Evolutionary conservation across 2,329 filamentous ascomycete species (phyloP).

Genomic region (Pseudocercospora macadamiae): DNA sequence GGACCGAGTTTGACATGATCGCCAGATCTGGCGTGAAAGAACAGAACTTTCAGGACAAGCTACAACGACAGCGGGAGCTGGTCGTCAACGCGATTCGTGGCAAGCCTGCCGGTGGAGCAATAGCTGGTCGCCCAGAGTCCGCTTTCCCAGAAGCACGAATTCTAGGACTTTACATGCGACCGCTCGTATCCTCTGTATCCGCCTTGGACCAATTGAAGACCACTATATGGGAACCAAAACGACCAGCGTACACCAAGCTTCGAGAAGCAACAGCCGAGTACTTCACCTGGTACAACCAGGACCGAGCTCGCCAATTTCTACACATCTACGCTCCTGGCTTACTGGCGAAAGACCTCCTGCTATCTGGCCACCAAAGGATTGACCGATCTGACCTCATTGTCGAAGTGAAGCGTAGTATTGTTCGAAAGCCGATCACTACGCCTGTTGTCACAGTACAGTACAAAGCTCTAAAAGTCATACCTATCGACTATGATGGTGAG

Average conservation of each 20-base stretch:
- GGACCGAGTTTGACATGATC: neutral
- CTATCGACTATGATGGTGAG: slow-evolving; percentile 9
- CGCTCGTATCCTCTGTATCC: neutral
- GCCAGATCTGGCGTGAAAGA: no score
- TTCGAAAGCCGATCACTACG: neutral
- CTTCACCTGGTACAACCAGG: slow-evolving; percentile 5
- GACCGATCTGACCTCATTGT: neutral
- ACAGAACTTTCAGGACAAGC: no score
- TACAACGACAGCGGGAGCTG: no score
- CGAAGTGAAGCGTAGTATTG: neutral
- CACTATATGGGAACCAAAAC: neutral
- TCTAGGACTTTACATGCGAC: neutral
- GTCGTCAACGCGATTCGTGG: no score
- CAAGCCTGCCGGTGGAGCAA: no score
- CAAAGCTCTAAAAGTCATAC: slow-evolving; percentile 1
- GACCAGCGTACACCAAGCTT: neutral
- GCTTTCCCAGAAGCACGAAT: neutral
- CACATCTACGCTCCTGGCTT: neutral
- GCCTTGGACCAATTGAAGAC: neutral
- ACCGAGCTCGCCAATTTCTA: slow-evolving; percentile 5
- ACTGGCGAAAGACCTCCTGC: slow-evolving; percentile 1
- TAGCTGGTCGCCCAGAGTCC: no score
- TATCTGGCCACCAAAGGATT: neutral
- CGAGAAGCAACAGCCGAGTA: neutral
- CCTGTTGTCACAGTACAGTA: neutral